These are phyloP conservation scores for Hymenoscyphus repandus DNA, from an alignment of 2,329 filamentous ascomycete genomes.

Conservation along the genomic window DNA sequence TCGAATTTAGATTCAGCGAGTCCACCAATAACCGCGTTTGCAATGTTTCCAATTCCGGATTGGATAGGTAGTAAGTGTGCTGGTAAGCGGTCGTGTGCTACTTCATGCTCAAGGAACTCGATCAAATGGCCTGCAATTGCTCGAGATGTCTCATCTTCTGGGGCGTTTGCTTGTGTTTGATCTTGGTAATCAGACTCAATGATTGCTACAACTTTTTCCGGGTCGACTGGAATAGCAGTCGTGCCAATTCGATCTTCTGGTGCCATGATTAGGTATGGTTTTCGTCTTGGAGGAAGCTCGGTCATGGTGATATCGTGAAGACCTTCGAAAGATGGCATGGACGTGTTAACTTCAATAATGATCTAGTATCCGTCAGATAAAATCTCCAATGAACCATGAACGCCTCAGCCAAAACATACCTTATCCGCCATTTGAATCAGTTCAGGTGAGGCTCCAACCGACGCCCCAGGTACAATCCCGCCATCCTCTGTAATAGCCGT, in stretches of 20 bases:
- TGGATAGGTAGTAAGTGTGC: constrained; percentile 74
- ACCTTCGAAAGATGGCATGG: constrained; percentile 77
- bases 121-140: constrained; percentile 77
- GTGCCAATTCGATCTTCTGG: constrained; percentile 84
- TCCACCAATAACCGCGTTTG: constrained; percentile 84
- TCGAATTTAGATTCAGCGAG: constrained; percentile 76
- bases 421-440: constrained; percentile 89
- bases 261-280: constrained; percentile 80
- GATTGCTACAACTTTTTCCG: constrained; percentile 77
- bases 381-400: no score
- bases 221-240: constrained; percentile 76
- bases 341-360: constrained; percentile 88
- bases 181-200: constrained; percentile 83
- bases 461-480: constrained; percentile 81
- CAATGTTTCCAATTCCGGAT: constrained; percentile 88
- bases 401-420: constrained; percentile 33
- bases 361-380: constrained; percentile 42
- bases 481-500: constrained; percentile 84
- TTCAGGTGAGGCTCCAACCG: constrained; percentile 79
- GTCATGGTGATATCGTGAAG: constrained; percentile 89
- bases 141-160: constrained; percentile 66
- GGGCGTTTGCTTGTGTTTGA: constrained; percentile 66
- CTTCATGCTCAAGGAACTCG: constrained; percentile 82
- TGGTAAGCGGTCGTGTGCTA: constrained; percentile 70
- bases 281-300: constrained; percentile 73